Base-by-base conservation (phyloP, 139 green algal genomes). In the Chlorella sp. region DNA sequence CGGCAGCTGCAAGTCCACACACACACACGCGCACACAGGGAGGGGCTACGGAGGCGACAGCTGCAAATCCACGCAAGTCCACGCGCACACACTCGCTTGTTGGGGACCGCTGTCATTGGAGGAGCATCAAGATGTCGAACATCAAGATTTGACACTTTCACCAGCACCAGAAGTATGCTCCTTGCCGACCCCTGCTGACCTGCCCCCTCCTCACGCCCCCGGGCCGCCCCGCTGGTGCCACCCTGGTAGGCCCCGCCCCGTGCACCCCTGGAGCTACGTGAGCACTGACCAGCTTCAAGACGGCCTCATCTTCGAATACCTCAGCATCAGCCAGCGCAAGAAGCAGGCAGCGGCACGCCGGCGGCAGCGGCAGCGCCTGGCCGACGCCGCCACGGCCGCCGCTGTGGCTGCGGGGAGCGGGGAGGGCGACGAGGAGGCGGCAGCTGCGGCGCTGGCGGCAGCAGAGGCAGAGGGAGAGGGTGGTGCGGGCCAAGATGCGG, bases 251-350 rank as follows among this genome's bases (percentile, higher is more conserved):
- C 84, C 71, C 68, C 84, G 66, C 2, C 64, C 37, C 26, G 32
- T 66, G 66, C 85, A 89, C 75, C 64, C 57, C 14, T 89, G 85
- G 85, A 89, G 85, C 85, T 79, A 83, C n/a, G 85, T 89, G 19
- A 79, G 42, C 30, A 83, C 85, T 11, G 85, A 89, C n/a, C 71
- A 89, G 85, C 85, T 89, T 71, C 85, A 89, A 73, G 85, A 89
- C 0, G 71, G 69, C 42, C 11, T 76, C 0, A 71, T 89, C 21
- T 89, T 89, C 32, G 42, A 69, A 34, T 89, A 89, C 71, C 85
- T 89, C 2, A 36, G 15, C 69, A 83, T 88, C 16, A 32, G 66
- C 12, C 71, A 83, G 85, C 71, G 85, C 71, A 89, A 83, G 71
- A 42, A 71, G 42, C 32, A 83, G 71, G 85, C 34, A 42, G n/a